Conservation (phyloP, 2,329 filamentous ascomycete species). For the Neonectria magnoliae region DNA sequence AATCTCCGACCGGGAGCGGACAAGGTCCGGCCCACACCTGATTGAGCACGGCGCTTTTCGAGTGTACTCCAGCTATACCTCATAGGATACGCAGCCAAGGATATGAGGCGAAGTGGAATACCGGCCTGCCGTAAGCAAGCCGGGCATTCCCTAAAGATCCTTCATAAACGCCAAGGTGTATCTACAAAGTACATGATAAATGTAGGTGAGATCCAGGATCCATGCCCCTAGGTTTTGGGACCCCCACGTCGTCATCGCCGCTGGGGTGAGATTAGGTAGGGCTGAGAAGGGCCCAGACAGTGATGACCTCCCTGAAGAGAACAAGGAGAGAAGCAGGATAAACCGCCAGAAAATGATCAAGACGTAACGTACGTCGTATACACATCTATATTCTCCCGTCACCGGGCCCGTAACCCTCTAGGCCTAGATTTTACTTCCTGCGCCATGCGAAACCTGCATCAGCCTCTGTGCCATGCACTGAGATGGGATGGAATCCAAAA, state of each 20-base stretch:
- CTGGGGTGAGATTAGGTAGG: not conserved
- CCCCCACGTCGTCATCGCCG: conserved; percentile 9
- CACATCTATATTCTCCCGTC: conserved; percentile 33
- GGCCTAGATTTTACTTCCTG: conserved; percentile 44
- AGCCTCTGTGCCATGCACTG: conserved; percentile 34
- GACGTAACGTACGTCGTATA: conserved; percentile 2
- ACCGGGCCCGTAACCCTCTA: conserved; percentile 30
- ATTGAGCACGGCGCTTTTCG: not conserved
- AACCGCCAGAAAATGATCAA: not conserved
- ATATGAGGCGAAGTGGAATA: not conserved
- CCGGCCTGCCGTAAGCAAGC: not conserved
- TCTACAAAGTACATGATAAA: not conserved
- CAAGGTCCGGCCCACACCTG: not conserved
- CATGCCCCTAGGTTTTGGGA: not conserved
- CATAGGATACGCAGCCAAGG: not conserved
- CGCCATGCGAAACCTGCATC: conserved; percentile 40
- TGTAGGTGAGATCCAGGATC: not conserved
- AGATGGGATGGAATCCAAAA: conserved; percentile 23
- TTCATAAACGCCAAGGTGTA: not conserved
- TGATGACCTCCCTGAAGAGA: not conserved
- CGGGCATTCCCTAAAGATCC: not conserved
- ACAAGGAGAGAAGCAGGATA: not conserved
- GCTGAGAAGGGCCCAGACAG: not conserved
- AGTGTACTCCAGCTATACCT: not conserved
- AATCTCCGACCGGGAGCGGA: conserved; percentile 8